Evolutionary conservation across 2,329 filamentous ascomycete genomes (phyloP).

Genomic region (Basipetospora chlamydospora): DNA sequence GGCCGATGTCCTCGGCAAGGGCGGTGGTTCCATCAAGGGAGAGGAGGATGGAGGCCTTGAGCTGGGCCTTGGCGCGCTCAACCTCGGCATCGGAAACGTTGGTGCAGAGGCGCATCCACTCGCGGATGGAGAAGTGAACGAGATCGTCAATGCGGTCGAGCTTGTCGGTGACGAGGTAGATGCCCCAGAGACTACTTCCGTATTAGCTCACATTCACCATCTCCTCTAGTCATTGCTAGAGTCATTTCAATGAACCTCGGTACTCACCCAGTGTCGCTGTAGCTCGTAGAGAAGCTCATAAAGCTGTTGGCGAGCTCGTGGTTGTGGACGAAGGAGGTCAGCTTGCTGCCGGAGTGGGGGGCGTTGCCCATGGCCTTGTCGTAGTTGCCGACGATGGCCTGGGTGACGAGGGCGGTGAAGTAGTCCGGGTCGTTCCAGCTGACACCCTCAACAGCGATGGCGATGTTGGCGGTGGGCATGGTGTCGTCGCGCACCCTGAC

Average conservation of each 20-base stretch:
- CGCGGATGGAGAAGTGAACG: conserved; percentile 93
- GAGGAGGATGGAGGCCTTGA: conserved; percentile 95
- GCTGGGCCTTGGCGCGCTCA: conserved; percentile 96
- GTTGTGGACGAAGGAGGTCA: conserved; percentile 86
- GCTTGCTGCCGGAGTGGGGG: conserved; percentile 93
- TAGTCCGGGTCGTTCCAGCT: conserved; percentile 99
- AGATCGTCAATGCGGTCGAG: conserved; percentile 81
- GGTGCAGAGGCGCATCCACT: conserved; percentile 91
- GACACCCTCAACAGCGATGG: conserved; percentile 96
- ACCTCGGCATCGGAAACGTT: conserved; percentile 81
- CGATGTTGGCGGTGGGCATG: conserved; percentile 91
- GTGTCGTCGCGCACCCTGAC: conserved; percentile 92
- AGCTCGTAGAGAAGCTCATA: conserved; percentile 99
- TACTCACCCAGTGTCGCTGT: conserved; percentile 92
- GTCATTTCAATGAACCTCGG: conserved; percentile 3
- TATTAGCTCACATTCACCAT: conserved; percentile 14
- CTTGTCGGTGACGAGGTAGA: conserved; percentile 93
- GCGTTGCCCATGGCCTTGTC: conserved; percentile 98
- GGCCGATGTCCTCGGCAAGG: conserved; percentile 94
- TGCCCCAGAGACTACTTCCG: conserved; percentile 77
- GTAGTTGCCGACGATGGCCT: conserved; percentile 99
- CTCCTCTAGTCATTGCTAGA: neutral
- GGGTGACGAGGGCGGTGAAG: conserved; percentile 93
- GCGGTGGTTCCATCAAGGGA: conserved; percentile 96
- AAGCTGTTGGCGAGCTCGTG: conserved; percentile 97